Base-by-base conservation (phyloP, 176 grass and related monocot species). In the Aegilops longissima region DNA sequence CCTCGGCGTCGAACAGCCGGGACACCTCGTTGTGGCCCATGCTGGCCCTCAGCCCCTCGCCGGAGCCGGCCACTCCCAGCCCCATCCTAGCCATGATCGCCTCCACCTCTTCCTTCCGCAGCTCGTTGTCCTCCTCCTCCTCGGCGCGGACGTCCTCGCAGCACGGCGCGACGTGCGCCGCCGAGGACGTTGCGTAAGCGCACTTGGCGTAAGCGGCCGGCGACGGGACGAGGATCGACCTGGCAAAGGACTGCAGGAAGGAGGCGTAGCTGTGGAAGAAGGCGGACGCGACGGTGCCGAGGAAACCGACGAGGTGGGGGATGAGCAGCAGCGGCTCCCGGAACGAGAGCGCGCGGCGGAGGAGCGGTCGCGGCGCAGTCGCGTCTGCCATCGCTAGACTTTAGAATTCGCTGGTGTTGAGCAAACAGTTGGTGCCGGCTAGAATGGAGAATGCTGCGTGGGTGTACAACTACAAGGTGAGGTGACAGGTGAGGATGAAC, bases 1-100 rank as follows among this genome's bases (percentile, higher is more conserved):
- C 96, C 5, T 84, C 90, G 77, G 90, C 85, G 34, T 95, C 93
- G 63, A 98, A 98, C 61, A 98, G 24, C 12, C 35, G 20, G 0
- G 38, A n/a, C 12, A 88, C 80, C 39, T 98, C 90, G 45, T 40
- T 59, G 66, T n/a, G 65, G 47, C 82, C 81, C 54, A 90, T 61
- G 17, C 8, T 36, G 36, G 87, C 49, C 25, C 17, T 54, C 5
- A 88, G 69, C 7, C 80, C 80, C 70, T 84, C 79, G 76, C 74
- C 86, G 40, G 0, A 7, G 9, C 33, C 80, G 39, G 40, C 8
- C 42, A 66, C 66, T 0, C 51, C 35, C 0, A 87, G 36, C 2
- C 83, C 90, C 18, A 94, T 85, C 85, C 58, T 16, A 2, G 58
- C 61, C 90, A 87, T 90, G 90, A 92, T 83, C 73, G 70, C 79